Base-by-base conservation (phyloP, 257 asterid species). In the Solanum appendiculatum region DNA sequence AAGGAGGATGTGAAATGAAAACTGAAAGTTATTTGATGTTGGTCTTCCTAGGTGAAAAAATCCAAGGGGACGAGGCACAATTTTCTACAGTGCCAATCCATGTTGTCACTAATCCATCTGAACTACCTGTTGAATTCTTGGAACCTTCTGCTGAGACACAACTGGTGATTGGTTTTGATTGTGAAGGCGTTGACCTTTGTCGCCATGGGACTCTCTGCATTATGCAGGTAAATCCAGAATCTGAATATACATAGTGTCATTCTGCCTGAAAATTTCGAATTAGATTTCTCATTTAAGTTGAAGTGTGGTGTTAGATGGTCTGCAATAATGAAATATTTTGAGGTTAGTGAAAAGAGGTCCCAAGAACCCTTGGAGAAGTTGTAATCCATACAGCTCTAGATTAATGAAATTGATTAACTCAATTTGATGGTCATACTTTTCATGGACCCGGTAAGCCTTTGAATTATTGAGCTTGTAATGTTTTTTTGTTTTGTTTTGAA, bases 101-200 rank as follows among this genome's bases (percentile, higher is more conserved):
- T 90, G 89, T 97, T 75, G 98, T 95, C 88, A 97, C 98, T 70
- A 86, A 88, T 51, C 94, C 96, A 86, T 91, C 93, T 86, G 96
- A 97, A 87, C 98, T 97, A 88, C 99, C 99, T 56, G 91, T 85
- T 78, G 99, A 94, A 51, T 97, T 97, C 89, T 91, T 97, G 92
- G 95, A 95, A 90, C 99, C 99, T 88, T 93, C 99, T 60, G 84
- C 86, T 86, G 96, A 93, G 87, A 92, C 37, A 86, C 89, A 92
- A 89, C 86, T 97, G 78, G 95, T 94, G 58, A 92, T 97, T 87
- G 99, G 99, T 92, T 93, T 97, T 78, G 99, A 97, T 87, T 97
- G 99, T 91, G 99, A 97, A 93, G 99, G 99, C 91, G 98, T 92
- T 87, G 97, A 97, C 91, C 99, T 97, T 69, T 94, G 99, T 88